Base-by-base conservation (phyloP, 306 rosid genomes). In the Heteromeles arbutifolia region DNA sequence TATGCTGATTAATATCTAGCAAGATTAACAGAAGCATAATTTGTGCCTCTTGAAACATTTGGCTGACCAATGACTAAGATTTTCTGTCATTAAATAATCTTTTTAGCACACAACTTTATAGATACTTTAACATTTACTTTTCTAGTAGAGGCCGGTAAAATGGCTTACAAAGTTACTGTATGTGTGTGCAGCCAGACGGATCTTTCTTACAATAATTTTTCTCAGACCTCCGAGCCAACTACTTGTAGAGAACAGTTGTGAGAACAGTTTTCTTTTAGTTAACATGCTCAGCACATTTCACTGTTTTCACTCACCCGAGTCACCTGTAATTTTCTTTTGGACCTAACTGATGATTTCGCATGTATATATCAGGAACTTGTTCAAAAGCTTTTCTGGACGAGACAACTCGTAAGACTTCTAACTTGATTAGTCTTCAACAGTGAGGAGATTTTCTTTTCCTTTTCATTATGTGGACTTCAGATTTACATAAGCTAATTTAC, bases 151-250 rank as follows among this genome's bases (percentile, higher is more conserved):
- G 37, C 2, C 8, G 37, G 9, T 6, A 11, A 26, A 29, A 6
- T 3, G 45, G 19, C 56, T 50, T 50, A 50, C 56, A 32, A 50
- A 50, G 17, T 50, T 50, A 44, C 14, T 32, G 5, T 69, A 32
- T 32, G 8, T 70, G 21, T 29, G 6, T 53, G 28, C 77, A 80
- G 84, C 54, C 3, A 1, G 4, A n/a, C 13, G 6, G 77, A 80
- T 75, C 25, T 80, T 64, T 80, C 80, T 4, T 80, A 80, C 65
- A 80, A 80, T 39, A 75, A 80, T 8, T 75, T 80, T 53, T 70
- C 69, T 7, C 4, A 29, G n/a, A 80, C 24, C 43, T 22, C 77
- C 28, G 25, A 3, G 9, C 34, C 67, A 18, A 13, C 61, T 24
- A 3, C 62, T 32, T 80, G 80, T 39, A 25, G 25, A 10, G 80